Conservation (phyloP, 768 basidiomycete genomes). For the Naganishia antarctica region DNA sequence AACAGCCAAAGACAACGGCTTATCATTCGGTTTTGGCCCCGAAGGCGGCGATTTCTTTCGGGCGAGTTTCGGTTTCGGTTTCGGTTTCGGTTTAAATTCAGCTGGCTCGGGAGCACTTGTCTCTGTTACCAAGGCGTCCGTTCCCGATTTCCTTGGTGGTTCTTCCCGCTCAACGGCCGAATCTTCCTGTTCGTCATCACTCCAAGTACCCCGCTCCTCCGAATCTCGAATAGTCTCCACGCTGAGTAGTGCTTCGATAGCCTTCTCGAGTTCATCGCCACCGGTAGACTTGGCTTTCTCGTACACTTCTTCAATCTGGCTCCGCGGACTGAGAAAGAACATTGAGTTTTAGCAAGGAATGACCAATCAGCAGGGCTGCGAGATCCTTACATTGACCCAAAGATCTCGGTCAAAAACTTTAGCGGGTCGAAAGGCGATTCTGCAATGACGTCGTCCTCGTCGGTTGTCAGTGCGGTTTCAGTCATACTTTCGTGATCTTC, state of each 20-base stretch:
- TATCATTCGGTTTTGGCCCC: slow-evolving; percentile 17
- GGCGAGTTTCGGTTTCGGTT: neutral
- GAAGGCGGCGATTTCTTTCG: slow-evolving; percentile 10
- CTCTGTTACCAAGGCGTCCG: neutral
- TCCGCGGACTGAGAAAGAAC: neutral
- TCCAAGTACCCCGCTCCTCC: slow-evolving; percentile 37
- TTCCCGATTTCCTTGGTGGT: neutral
- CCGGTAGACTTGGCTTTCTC: neutral
- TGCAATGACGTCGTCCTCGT: neutral
- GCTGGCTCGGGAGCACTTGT: neutral
- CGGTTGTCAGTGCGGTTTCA: slow-evolving; percentile 6
- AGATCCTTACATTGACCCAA: neutral
- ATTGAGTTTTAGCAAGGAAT: neutral
- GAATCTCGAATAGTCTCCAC: slow-evolving; percentile 38
- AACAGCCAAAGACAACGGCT: slow-evolving; percentile 5
- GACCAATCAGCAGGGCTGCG: too few species aligned
- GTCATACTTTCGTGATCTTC: neutral
- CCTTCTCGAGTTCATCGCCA: slow-evolving; percentile 1
- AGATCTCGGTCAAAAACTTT: slow-evolving; percentile 13
- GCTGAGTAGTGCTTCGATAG: slow-evolving; percentile 42
- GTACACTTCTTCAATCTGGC: neutral
- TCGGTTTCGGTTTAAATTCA: too few species aligned
- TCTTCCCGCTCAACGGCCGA: neutral
- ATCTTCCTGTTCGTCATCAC: slow-evolving; percentile 30
- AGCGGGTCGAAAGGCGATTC: neutral